Evolutionary conservation across 1,139 yeast species (phyloP).

Genomic region (Candida sojae): DNA sequence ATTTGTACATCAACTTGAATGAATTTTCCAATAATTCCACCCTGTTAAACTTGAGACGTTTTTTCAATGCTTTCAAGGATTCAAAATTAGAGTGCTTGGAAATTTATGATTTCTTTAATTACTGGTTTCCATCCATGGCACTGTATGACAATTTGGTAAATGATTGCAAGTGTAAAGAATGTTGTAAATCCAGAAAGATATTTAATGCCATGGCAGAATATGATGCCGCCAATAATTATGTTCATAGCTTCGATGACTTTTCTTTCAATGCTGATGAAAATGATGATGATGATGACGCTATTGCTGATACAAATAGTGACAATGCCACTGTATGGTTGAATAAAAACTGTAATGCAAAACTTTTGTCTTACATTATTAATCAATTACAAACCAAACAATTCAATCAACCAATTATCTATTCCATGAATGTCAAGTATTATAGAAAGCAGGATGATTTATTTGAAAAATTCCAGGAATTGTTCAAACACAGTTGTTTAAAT

Average conservation of each 20-base stretch:
- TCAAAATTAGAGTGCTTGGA: slow-evolving; percentile 7
- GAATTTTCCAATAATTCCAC: slow-evolving; percentile 10
- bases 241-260: slow-evolving; percentile 14
- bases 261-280: not conserved
- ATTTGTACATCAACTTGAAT: slow-evolving; percentile 12
- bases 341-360: slow-evolving; percentile 12
- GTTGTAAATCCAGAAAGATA: slow-evolving; percentile 5
- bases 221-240: slow-evolving; percentile 14
- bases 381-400: slow-evolving; percentile 13
- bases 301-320: not conserved
- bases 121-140: slow-evolving; percentile 15
- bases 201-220: slow-evolving; percentile 13
- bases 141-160: slow-evolving; percentile 9
- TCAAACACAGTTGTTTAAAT: slow-evolving; percentile 13
- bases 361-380: slow-evolving; percentile 11
- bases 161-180: slow-evolving; percentile 12
- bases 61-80: not conserved
- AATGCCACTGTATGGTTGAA: slow-evolving; percentile 2
- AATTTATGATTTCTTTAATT: slow-evolving; percentile 16
- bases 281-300: not conserved
- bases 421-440: slow-evolving; percentile 8
- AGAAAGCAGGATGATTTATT: slow-evolving; percentile 7
- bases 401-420: slow-evolving; percentile 12
- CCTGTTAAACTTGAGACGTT: slow-evolving; percentile 12
- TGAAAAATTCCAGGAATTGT: slow-evolving; percentile 13